Conservation (phyloP, 345 rosid genomes). For the Trapa bicornis region DNA sequence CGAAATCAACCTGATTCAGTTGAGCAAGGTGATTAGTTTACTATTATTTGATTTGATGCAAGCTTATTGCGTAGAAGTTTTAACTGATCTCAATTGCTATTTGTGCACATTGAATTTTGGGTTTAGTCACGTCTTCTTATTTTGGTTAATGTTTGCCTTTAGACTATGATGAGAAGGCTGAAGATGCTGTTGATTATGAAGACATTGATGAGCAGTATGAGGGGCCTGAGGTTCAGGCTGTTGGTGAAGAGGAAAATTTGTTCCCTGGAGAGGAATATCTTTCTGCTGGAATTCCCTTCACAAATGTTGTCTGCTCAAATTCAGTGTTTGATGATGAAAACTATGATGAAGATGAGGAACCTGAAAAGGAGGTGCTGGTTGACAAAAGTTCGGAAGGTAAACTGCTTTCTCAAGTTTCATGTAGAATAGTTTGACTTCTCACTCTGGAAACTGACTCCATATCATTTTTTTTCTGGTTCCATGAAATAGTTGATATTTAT, state of each 20-base stretch:
- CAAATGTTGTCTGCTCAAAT: constrained; percentile 26
- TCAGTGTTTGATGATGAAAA: constrained; percentile 80
- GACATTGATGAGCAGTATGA: constrained; percentile 95
- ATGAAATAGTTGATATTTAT: neutral
- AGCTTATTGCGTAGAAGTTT: neutral
- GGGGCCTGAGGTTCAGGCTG: constrained; percentile 75
- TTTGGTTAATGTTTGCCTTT: constrained; percentile 17
- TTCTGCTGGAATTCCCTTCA: constrained; percentile 38
- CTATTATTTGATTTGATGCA: neutral
- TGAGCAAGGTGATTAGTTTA: constrained; percentile 64
- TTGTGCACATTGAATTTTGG: neutral
- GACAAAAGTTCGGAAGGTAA: constrained; percentile 31
- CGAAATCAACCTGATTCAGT: constrained; percentile 52
- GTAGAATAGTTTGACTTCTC: neutral
- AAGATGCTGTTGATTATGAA: constrained; percentile 90
- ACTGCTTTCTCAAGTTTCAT: constrained; percentile 33
- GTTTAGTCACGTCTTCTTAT: constrained; percentile 12
- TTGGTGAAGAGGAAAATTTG: constrained; percentile 67
- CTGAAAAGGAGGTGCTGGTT: constrained; percentile 36
- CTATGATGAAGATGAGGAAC: constrained; percentile 86
- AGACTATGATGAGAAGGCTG: constrained; percentile 90
- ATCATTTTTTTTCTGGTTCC: neutral
- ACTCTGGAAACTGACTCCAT: neutral
- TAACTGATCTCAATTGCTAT: neutral
- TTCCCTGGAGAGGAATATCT: constrained; percentile 61